Evolutionary conservation across 2,329 filamentous ascomycete species (phyloP).

Genomic region (Chaetomiaceae sp.): DNA sequence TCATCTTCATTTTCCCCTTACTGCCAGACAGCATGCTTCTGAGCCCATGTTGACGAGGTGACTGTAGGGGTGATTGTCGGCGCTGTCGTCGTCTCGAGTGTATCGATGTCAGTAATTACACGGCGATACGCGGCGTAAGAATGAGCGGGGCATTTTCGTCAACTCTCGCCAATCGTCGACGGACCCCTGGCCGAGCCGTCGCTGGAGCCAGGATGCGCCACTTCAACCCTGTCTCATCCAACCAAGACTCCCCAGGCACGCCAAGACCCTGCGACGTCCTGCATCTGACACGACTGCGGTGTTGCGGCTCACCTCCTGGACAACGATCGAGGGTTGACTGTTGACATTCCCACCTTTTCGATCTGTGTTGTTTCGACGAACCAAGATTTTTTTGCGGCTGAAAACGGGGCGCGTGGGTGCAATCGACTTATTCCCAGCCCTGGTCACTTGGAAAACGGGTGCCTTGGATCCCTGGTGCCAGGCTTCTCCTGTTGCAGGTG

Average conservation of each 20-base stretch:
- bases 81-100: too few species aligned
- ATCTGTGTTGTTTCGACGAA: neutral
- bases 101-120: too few species aligned
- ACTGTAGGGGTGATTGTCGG: too few species aligned
- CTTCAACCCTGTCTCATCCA: slow-evolving; percentile 13
- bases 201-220: slow-evolving; percentile 6
- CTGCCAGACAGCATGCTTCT: too few species aligned
- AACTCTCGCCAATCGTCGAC: too few species aligned
- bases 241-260: slow-evolving; percentile 7
- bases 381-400: neutral
- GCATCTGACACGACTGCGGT: slow-evolving; percentile 18
- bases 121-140: slow-evolving; percentile 13
- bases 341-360: neutral
- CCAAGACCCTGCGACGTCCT: slow-evolving; percentile 19
- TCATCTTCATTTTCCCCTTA: too few species aligned
- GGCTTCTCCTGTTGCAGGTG: slow-evolving; percentile 13
- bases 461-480: slow-evolving; percentile 16
- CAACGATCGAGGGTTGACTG: neutral
- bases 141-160: neutral
- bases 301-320: slow-evolving; percentile 17
- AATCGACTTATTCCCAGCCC: neutral
- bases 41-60: too few species aligned
- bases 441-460: slow-evolving; percentile 3
- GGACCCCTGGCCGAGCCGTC: slow-evolving; percentile 8
- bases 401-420: neutral